Evolutionary conservation across 495 filamentous ascomycete genomes (phyloP).

Genomic region (Parachaetomium inaequale): DNA sequence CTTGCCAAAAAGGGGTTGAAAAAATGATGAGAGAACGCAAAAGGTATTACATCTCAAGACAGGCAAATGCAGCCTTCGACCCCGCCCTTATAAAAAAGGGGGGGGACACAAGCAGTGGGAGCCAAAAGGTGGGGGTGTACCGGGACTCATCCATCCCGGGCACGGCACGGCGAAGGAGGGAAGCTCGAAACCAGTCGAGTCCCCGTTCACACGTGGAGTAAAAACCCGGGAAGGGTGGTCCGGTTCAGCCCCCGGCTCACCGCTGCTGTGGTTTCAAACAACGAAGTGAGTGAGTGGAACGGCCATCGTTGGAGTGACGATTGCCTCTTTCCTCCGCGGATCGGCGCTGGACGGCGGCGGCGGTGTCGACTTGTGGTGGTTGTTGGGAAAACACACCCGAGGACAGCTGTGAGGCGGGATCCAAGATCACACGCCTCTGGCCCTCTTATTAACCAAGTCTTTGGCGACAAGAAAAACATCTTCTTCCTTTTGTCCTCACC

Average conservation of each 20-base stretch:
- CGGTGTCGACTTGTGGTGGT: slow-evolving; percentile 1
- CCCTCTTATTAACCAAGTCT: slow-evolving; percentile 17
- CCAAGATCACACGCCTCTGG: not conserved
- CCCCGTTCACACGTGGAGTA: not conserved
- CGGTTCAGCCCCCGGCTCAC: slow-evolving; percentile 3
- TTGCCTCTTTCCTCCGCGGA: not conserved
- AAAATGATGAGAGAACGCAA: slow-evolving; percentile 15
- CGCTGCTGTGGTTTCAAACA: slow-evolving; percentile 21
- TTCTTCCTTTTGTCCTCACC: slow-evolving; percentile 30
- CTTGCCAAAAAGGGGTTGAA: slow-evolving; percentile 2
- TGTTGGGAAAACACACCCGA: not conserved
- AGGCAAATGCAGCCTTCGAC: slow-evolving; percentile 19
- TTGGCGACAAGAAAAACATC: slow-evolving; percentile 20
- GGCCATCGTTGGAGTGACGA: not conserved
- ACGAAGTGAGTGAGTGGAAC: slow-evolving; percentile 21
- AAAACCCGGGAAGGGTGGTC: not conserved
- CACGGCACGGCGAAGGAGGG: not conserved
- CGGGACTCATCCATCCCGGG: not conserved
- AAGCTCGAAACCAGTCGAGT: slow-evolving; percentile 9
- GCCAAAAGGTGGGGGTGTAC: not conserved
- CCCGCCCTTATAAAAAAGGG: not conserved
- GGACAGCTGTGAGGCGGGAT: slow-evolving; percentile 2
- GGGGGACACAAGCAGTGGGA: not conserved
- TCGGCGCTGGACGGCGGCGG: not conserved
- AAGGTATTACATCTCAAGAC: slow-evolving; percentile 21